These are phyloP conservation scores for Sphaerulina musiva DNA, from an alignment of 2,329 filamentous ascomycete species.

Conservation along the genomic window DNA sequence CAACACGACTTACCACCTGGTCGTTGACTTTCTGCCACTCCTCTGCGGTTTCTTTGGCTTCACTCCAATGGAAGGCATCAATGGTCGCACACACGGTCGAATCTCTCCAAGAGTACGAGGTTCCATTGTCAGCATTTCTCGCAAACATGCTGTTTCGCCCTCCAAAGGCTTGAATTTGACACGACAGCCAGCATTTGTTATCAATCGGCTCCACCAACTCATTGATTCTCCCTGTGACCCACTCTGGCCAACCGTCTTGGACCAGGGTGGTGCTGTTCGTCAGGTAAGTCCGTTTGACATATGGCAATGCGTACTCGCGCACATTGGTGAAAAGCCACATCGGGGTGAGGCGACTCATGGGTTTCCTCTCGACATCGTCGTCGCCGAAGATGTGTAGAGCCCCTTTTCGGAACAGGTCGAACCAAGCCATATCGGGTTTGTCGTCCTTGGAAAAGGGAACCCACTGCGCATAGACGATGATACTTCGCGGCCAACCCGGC, in stretches of 20 bases:
- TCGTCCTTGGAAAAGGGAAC: conserved; percentile 37
- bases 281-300: conserved; percentile 44
- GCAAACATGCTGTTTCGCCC: conserved; percentile 41
- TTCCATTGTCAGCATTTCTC: conserved; percentile 42
- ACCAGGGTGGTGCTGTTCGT: conserved; percentile 41
- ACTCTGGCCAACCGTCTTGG: conserved; percentile 38
- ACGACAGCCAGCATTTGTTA: conserved; percentile 41
- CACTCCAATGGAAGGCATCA: conserved; percentile 42
- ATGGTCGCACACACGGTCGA: conserved; percentile 37
- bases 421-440: conserved; percentile 36
- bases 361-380: conserved; percentile 28
- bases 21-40: conserved; percentile 44
- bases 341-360: conserved; percentile 43
- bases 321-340: conserved; percentile 44
- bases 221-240: conserved; percentile 37
- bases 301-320: conserved; percentile 46
- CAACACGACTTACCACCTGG: conserved; percentile 7
- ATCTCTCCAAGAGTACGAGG: conserved; percentile 46
- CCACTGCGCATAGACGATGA: conserved; percentile 47
- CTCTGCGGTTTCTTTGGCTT: conserved; percentile 33
- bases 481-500: conserved; percentile 37
- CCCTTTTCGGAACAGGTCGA: conserved; percentile 35
- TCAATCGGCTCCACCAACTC: conserved; percentile 34
- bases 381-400: conserved; percentile 27
- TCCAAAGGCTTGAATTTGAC: conserved; percentile 44